Base-by-base conservation (phyloP, 306 rosid species). In the Lathyrus tuberosus region DNA sequence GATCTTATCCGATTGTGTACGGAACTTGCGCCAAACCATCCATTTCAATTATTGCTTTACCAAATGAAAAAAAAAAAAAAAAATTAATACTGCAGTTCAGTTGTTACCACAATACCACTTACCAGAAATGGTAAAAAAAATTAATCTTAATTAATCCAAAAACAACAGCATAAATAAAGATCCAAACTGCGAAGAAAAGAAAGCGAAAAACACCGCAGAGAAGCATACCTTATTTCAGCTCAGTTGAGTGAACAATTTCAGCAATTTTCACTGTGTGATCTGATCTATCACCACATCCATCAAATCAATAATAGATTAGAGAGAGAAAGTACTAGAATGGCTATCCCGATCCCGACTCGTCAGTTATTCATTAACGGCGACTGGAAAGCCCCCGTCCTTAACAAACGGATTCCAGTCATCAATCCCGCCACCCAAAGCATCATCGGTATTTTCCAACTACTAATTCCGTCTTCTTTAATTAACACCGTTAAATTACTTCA, bases 351-450 rank as follows among this genome's bases (percentile, higher is more conserved):
- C 3, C 96, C 99, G 1, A 72, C 8, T 7, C 76, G 99, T 44
- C 87, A 81, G 67, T 82, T 94, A 4, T 94, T 90, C 88, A 91
- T 94, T 57, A 79, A 80, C 40, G 99, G 99, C 54, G 87, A 88
- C 56, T 94, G 99, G 99, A 88, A 72, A 60, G 61, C 78, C 10
- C 96, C 99, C 5, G 40, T 40, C 3, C 96, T 83, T 57, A 85
- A 69, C 75, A 88, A 84, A 59, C 90, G 97, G 56, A 86, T 94
- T 72, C 91, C 97, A 49, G 3, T 94, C 78, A 64, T 94, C 92
- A 94, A 88, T 62, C 97, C 99, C 0, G 8, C 97, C 67, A 87
- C 89, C 14, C 87, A 94, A 66, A 61, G 83, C 44, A 81, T 57
- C 54, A 85, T 91, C 16, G 98, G 98, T 92, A 57, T 14, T 17